A percentile compares a stretch with the other conserved stretches of the same genome.
phyloP scores from a whole-genome alignment of 768 basidiomycete species.

The Auriscalpium microsporum region DNA sequence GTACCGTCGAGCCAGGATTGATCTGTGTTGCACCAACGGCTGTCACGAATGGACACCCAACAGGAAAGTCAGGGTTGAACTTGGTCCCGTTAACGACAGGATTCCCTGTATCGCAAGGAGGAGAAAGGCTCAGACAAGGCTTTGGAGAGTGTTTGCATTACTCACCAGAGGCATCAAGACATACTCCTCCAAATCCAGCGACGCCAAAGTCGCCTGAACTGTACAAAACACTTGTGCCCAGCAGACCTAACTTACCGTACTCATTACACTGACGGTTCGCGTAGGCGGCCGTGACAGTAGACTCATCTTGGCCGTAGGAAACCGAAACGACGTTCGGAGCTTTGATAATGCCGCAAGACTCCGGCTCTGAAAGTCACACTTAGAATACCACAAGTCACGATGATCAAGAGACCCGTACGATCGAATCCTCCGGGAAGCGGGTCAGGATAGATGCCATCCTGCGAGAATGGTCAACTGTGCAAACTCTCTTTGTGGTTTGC shows the following conservation, averaged over 20 bases:
- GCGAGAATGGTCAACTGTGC: not conserved
- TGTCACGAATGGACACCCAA: constrained; percentile 34
- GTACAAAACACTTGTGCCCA: constrained; percentile 35
- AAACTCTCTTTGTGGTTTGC: no score
- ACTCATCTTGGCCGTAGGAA: constrained; percentile 33
- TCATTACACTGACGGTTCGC: constrained; percentile 35
- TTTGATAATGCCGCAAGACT: constrained; percentile 29
- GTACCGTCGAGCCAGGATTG: constrained; percentile 24
- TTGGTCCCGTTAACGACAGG: constrained; percentile 18
- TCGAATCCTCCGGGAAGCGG: constrained; percentile 28
- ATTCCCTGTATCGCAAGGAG: constrained; percentile 15
- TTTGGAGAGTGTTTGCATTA: no score
- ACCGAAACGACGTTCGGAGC: constrained; percentile 34
- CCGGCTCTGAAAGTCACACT: constrained; percentile 15
- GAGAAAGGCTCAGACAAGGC: no score
- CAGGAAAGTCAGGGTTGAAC: constrained; percentile 38
- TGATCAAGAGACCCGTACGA: constrained; percentile 17
- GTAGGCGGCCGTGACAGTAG: constrained; percentile 26
- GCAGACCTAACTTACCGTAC: constrained; percentile 36
- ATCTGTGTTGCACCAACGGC: constrained; percentile 32
- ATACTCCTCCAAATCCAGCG: constrained; percentile 26
- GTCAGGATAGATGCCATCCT: constrained; percentile 38
- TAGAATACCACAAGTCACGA: not conserved
- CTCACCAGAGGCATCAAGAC: constrained; percentile 25
- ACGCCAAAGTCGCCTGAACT: constrained; percentile 39